These are phyloP conservation scores for Elsinoe perseae DNA, from an alignment of 2,329 filamentous ascomycete genomes.

Conservation along the genomic window DNA sequence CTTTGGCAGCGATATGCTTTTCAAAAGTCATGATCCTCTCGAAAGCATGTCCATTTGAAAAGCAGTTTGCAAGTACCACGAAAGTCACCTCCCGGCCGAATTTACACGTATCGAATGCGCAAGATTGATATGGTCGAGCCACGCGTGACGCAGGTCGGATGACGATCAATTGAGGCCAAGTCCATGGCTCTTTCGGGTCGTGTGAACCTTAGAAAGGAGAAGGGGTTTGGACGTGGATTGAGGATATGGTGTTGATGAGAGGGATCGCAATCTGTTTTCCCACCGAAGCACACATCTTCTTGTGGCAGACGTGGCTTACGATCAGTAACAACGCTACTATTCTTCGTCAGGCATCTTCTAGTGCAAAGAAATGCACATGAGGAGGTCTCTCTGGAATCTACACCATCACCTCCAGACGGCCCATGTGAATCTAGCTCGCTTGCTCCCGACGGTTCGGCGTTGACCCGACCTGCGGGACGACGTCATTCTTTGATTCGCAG, in stretches of 20 bases:
- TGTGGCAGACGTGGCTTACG: no score
- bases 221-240: neutral
- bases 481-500: neutral
- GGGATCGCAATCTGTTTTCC: no score
- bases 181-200: neutral
- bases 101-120: neutral
- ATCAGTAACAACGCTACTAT: no score
- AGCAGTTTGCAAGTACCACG: neutral
- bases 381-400: no score
- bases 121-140: slow-evolving; percentile 3
- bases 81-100: neutral
- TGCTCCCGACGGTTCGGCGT: slow-evolving; percentile 2
- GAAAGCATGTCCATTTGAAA: neutral
- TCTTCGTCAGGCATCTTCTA: no score
- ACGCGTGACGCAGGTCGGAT: slow-evolving; percentile 9
- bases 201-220: neutral
- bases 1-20: neutral
- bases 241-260: neutral
- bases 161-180: slow-evolving; percentile 7
- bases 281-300: no score
- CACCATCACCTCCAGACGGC: neutral
- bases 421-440: slow-evolving; percentile 12
- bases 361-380: no score
- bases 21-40: neutral
- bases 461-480: slow-evolving; percentile 6